A percentile compares a stretch with the other conserved stretches of the same genome.
These are phyloP conservation scores for Plasmopara halstedii DNA, from an alignment of 352 stramenopile genomes.

Conservation along the genomic window DNA sequence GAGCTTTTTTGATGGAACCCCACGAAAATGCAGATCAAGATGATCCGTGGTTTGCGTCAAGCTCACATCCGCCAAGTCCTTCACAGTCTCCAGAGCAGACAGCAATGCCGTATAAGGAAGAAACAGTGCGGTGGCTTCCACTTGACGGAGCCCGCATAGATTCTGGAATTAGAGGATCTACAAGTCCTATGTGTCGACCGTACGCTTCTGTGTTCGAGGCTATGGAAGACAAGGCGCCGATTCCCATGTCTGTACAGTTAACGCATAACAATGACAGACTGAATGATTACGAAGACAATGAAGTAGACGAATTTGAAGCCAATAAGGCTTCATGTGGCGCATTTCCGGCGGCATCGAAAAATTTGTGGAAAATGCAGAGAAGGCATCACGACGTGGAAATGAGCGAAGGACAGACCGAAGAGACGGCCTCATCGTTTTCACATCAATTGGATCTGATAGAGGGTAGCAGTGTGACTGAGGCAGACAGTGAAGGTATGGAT, in stretches of 20 bases:
- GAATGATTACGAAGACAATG: conserved; percentile 11
- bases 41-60: conserved; percentile 62
- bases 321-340: conserved; percentile 39
- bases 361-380: conserved; percentile 64
- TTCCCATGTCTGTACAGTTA: background rate
- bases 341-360: conserved; percentile 59
- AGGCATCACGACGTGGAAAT: conserved; percentile 46
- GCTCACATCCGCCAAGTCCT: conserved; percentile 14
- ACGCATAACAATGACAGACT: background rate
- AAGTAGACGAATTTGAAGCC: conserved; percentile 38
- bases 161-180: conserved; percentile 3
- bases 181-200: conserved; percentile 10
- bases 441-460: conserved; percentile 48
- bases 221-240: conserved; percentile 36
- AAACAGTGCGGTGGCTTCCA: conserved; percentile 58
- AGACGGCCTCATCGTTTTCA: conserved; percentile 62
- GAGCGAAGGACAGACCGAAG: conserved; percentile 71
- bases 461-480: conserved; percentile 17
- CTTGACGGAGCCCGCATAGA: conserved; percentile 11
- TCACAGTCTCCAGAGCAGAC: conserved; percentile 38
- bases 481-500: conserved; percentile 15
- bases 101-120: conserved; percentile 36
- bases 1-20: conserved; percentile 52
- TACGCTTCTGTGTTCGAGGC: conserved; percentile 30
- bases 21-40: conserved; percentile 13